Evolutionary conservation across 1,284 basidiomycete genomes (phyloP).

Genomic region (Pisolithus thermaeus): DNA sequence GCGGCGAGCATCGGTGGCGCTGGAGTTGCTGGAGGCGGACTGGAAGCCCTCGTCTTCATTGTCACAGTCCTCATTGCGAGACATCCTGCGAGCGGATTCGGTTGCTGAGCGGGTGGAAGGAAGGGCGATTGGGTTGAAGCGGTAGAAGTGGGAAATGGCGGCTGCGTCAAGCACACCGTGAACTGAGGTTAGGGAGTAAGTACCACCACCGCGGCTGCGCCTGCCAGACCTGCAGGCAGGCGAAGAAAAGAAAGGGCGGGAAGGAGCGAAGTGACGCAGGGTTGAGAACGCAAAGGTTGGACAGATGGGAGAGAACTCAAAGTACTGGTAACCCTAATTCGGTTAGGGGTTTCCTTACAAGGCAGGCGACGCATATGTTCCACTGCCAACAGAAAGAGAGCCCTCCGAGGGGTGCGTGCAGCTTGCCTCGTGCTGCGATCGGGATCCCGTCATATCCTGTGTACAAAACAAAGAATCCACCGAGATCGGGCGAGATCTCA

Average conservation of each 20-base stretch:
- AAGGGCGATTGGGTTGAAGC: slow-evolving; percentile 12
- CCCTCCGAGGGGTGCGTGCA: slow-evolving; percentile 10
- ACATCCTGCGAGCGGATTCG: no score
- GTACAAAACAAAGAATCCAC: no score
- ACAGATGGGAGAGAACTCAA: slow-evolving; percentile 20
- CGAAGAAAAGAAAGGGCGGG: slow-evolving; percentile 21
- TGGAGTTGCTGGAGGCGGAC: slow-evolving; percentile 38
- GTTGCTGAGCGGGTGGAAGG: slow-evolving; percentile 25
- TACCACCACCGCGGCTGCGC: slow-evolving; percentile 60
- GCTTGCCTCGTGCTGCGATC: slow-evolving; percentile 26
- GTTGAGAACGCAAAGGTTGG: slow-evolving; percentile 23
- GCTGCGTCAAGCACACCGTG: no score
- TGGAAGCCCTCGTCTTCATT: slow-evolving; percentile 52
- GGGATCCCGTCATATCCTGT: slow-evolving; percentile 4
- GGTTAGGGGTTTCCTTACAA: slow-evolving; percentile 11
- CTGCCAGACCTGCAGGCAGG: slow-evolving; percentile 47
- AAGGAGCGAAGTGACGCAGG: slow-evolving; percentile 21
- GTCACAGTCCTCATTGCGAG: no score
- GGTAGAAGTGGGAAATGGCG: no score
- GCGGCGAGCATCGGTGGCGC: slow-evolving; percentile 33
- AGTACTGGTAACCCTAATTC: not conserved
- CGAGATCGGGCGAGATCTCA: no score
- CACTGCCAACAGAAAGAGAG: slow-evolving; percentile 12
- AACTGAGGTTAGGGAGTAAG: slow-evolving; percentile 27
- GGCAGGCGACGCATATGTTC: slow-evolving; percentile 7